A percentile compares a stretch with the other conserved stretches of the same genome.
Conservation (phyloP, 208 protist genomes). For the Herpetomonas tarakana region DNA sequence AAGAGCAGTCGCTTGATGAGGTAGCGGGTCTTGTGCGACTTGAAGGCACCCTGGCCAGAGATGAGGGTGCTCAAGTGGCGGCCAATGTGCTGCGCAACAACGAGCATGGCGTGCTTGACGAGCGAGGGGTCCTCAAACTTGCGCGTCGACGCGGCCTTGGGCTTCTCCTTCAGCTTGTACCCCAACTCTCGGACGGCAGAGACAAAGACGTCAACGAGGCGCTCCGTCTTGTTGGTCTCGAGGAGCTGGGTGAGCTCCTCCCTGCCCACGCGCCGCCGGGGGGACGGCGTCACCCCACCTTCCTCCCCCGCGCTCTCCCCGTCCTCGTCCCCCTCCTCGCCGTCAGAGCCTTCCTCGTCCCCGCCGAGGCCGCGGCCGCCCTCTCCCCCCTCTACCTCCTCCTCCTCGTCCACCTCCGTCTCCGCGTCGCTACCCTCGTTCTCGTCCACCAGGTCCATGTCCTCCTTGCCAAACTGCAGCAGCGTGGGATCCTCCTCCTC, state of each 20-base stretch:
- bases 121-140: constrained; percentile 90
- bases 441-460: constrained; percentile 71
- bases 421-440: constrained; percentile 78
- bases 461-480: constrained; percentile 81
- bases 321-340: constrained; percentile 24
- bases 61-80: constrained; percentile 66
- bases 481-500: constrained; percentile 89
- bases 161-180: constrained; percentile 70
- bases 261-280: constrained; percentile 38
- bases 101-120: constrained; percentile 82
- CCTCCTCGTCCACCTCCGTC: constrained; percentile 70
- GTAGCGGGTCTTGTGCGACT: constrained; percentile 70
- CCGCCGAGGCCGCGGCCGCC: constrained; percentile 17
- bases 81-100: constrained; percentile 55
- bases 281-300: constrained; percentile 1
- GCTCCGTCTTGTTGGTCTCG: constrained; percentile 34
- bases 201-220: constrained; percentile 72
- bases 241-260: constrained; percentile 56
- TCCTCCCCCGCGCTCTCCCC: no score
- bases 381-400: constrained; percentile 25
- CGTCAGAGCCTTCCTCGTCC: constrained; percentile 24
- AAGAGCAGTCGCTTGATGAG: constrained; percentile 75
- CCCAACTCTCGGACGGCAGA: constrained; percentile 79
- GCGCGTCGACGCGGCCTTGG: constrained; percentile 51
- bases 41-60: constrained; percentile 80